Evolutionary conservation across 2,329 filamentous ascomycete species (phyloP), one percentile per base, ranked within the genome.

Genomic region (Diaporthe humulicola): DNA sequence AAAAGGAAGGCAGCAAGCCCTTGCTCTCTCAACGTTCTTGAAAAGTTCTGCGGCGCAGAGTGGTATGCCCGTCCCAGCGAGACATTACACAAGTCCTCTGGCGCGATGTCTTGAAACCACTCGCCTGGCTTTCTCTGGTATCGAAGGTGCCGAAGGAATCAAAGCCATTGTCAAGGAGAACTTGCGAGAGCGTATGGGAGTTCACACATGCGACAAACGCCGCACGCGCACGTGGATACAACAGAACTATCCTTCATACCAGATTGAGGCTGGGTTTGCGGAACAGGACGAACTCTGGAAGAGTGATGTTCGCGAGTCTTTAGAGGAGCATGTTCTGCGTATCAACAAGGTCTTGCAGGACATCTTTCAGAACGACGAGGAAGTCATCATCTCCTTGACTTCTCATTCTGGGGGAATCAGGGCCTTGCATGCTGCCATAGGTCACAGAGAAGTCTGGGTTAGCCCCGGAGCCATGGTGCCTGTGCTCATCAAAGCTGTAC

Each of bases 321-420:
- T 50, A 22, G 48, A 25, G 22, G 48, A 50, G 12, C 48, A 50
- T 50, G 48, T 22, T 25, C 22, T 25, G 9, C 48, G 48, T 50
- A 12, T 25, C 22, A 50, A 50, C 22, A 3, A 25, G 22, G 48
- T 50, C 48, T 50, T 50, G 22, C 48, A 25, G 48, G 48, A 50
- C 22, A 50, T 50, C 10, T 50, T 50, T 50, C 8, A 22, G 10
- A 25, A 50, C 9, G 48, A 50, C 22, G 48, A 50, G 17, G 80
- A 80, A 28, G 81, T 82, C 3, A 85, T 87, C 73, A 80, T 90
- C n/a, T 87, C 87, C 2, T 81, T 90, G 77, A 89, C 87, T 2
- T 85, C 86, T 17, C 89, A 90, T 78, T 86, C 84, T 2, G 86
- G 86, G 30, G 85, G 88, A 4, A 87, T 89, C 10, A 48, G 69